Base-by-base conservation (phyloP, 345 rosid genomes). In the Stellera chamaejasme region DNA sequence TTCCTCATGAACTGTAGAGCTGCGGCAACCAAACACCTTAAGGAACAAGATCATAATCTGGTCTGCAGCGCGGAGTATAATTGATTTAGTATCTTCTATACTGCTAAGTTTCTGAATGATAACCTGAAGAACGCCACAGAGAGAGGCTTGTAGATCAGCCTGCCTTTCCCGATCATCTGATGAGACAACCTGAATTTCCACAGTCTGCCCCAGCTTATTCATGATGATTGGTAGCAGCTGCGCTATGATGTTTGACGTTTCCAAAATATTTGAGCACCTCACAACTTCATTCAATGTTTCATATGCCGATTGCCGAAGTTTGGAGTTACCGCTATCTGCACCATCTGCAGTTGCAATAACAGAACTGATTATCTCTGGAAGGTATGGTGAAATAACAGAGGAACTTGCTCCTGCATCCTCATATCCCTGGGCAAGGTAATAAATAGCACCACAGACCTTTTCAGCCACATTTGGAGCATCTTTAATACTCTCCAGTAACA, bases 1-100 rank as follows among this genome's bases (percentile, higher is more conserved):
- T 72, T 93, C 99, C 78, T 93, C 96, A n/a, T 87, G 96, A 52
- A 89, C 96, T 7, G 96, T 89, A 62, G 99, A 84, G 73, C 90
- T 89, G 62, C 80, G 87, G 68, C 96, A 93, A 50, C 81, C 91
- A 64, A 93, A 81, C 50, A 89, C 97, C 67, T 72, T 77, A 13
- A 93, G 89, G 75, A 89, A 87, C 64, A 89, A 55, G 45, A 76
- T 11, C 99, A 93, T 93, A 58, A 93, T 89, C 69, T 80, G 79
- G 74, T 93, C 96, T 3, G 89, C 89, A 42, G 73, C 79, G 74
- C 79, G 94, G 50, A 75, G 69, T 53, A 93, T 59, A 45, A 80
- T 54, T 28, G 80, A 52, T 74, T 75, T 87, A 45, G 97, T 84
- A 52, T 66, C 79, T 23, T 93, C 96, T 0, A 65, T 62, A 62